Base-by-base conservation (phyloP, 2,329 filamentous ascomycete genomes). In the Scorias spongiosa region DNA sequence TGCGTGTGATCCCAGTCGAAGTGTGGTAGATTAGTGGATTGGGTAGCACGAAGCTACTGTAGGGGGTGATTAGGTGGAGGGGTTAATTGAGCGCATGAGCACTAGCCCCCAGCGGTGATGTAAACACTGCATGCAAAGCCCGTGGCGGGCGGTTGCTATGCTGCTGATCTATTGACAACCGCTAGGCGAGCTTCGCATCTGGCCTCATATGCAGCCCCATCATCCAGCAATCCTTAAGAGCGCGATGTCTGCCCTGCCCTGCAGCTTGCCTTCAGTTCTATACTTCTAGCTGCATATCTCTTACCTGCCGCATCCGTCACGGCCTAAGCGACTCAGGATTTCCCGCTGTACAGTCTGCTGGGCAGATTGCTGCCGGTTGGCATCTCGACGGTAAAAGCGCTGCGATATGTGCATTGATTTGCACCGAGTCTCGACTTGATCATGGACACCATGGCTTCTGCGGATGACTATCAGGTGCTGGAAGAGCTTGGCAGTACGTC, bases 401-500 rank as follows among this genome's bases (percentile, higher is more conserved):
- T 5, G 14, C 11, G 38, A 28, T 40, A 40, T 18, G 18, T 10
- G 11, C 38, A 17, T 12, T 40, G 38, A 18, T 6, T 7, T 26
- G 20, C 20, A 26, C 20, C 7, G 20, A 7, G 7, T 7, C 20
- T 14, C 38, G 11, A 40, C 14, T 11, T 11, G 14, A 20, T 14
- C 18, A 40, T 28, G 32, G 14, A 17, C 18, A 18, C 12, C 38
- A 40, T 28, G 20, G 20, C 20, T 12, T 15, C 38, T 18, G 84
- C 88, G 56, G 80, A 80, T 58, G 81, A 84, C 61, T 98, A 94
- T 65, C 84, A 94, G 67, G 84, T 96, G 62, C 75, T 96, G 57
- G 89, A 96, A 71, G 91, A 96, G 70, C 74, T 96, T 57, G 89
- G 89, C 58, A 88, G 88, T 93, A 70, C 69, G 84, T 78, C 37